A percentile compares a stretch with the other conserved stretches of the same genome.
Evolutionary conservation across 2,329 filamentous ascomycete species (phyloP).

Genomic region (Botrytis elliptica): DNA sequence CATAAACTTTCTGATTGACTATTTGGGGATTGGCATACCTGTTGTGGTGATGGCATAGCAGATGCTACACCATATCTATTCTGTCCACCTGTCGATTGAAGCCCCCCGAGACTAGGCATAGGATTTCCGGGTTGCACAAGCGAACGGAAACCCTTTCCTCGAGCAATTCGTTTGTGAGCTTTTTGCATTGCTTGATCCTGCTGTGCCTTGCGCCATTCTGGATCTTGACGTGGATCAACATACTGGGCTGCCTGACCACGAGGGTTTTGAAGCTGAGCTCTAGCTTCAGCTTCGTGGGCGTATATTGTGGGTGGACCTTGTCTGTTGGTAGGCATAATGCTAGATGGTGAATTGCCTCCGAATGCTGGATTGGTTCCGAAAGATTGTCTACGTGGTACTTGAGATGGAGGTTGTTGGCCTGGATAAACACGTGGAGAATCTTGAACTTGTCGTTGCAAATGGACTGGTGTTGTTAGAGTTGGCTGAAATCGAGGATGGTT

Average conservation of each 20-base stretch:
- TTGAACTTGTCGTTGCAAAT: not conserved
- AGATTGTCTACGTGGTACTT: not conserved
- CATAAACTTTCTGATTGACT: not conserved
- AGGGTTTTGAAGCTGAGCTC: not conserved
- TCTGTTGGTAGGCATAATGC: not conserved
- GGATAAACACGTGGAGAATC: no score
- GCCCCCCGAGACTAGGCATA: not conserved
- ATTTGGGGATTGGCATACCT: not conserved
- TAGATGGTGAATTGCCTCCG: not conserved
- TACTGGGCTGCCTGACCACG: not conserved
- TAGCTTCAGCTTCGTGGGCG: not conserved
- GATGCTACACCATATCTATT: not conserved
- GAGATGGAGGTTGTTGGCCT: not conserved
- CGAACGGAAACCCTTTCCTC: not conserved
- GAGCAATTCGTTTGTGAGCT: not conserved
- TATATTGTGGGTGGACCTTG: not conserved
- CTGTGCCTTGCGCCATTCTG: not conserved
- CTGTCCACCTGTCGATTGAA: not conserved
- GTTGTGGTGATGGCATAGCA: not conserved
- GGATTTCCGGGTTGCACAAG: not conserved
- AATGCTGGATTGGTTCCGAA: not conserved
- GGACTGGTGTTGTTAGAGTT: not conserved
- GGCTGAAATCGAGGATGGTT: not conserved
- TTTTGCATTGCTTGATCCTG: not conserved
- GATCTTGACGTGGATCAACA: not conserved